A percentile compares a stretch with the other conserved stretches of the same genome.
These are phyloP conservation scores for Hyaloperonospora brassicae DNA, from an alignment of 352 stramenopile species.

Conservation along the genomic window DNA sequence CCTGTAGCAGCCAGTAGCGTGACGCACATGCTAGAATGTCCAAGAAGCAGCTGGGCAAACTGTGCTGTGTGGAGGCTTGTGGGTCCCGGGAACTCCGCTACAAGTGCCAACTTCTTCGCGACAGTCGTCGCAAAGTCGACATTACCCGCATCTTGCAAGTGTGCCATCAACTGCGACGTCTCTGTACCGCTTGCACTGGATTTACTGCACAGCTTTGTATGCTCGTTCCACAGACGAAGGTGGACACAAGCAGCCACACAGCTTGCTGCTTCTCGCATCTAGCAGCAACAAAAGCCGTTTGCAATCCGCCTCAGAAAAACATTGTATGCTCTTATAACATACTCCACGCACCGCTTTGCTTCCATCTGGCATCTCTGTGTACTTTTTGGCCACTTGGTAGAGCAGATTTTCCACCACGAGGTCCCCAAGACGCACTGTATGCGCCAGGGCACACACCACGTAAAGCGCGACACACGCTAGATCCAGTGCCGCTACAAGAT, in stretches of 20 bases:
- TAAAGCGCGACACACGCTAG: constrained; percentile 47
- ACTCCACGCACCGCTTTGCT: not conserved
- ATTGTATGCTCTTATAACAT: not conserved
- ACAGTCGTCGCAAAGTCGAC: constrained; percentile 2
- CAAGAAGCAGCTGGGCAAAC: constrained; percentile 44
- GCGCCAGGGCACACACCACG: constrained; percentile 37
- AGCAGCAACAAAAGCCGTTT: constrained; percentile 4
- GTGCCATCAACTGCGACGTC: constrained; percentile 11
- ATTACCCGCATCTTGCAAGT: not conserved
- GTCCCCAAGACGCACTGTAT: constrained; percentile 39
- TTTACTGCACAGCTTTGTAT: constrained; percentile 22
- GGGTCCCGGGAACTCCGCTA: constrained; percentile 38
- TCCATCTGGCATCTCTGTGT: constrained; percentile 42
- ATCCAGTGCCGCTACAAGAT: constrained; percentile 38
- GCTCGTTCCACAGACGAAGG: constrained; percentile 41
- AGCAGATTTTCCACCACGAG: constrained; percentile 71
- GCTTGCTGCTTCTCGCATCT: constrained; percentile 23
- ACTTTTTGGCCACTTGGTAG: constrained; percentile 76
- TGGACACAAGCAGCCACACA: constrained; percentile 44
- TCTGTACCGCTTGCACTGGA: not conserved
- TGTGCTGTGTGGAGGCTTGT: constrained; percentile 31
- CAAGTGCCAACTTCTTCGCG: constrained; percentile 7
- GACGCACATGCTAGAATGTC: constrained; percentile 33
- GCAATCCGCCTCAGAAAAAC: not conserved
- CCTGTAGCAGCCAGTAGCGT: constrained; percentile 27